Conservation (phyloP, 2,329 filamentous ascomycete genomes). For the Pestalotiopsis sp. region DNA sequence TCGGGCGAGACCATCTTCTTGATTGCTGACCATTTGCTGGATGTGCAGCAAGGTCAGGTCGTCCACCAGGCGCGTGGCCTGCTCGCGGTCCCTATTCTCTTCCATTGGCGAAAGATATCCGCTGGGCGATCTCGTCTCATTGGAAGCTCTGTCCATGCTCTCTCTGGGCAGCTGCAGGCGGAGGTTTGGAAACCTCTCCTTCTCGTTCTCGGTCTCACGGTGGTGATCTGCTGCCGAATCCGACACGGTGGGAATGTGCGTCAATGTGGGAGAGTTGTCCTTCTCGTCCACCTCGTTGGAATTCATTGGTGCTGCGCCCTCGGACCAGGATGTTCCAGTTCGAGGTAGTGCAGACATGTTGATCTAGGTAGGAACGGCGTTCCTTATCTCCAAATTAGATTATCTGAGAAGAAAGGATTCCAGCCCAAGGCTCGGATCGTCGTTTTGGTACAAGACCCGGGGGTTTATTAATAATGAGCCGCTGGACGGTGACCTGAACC, state of each 20-base stretch:
- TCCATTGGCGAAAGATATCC: conserved; percentile 20
- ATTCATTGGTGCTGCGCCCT: background rate
- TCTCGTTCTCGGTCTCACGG: conserved; percentile 10
- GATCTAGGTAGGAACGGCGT: background rate
- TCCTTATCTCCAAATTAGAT: background rate
- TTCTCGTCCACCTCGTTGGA: background rate
- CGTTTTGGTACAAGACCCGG: background rate
- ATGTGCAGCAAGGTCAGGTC: conserved; percentile 31
- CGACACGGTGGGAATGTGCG: conserved; percentile 22
- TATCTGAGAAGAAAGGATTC: background rate
- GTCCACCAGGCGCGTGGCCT: conserved; percentile 28
- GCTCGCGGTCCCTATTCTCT: conserved; percentile 21
- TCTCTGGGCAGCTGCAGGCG: conserved; percentile 5
- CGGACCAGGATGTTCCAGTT: background rate
- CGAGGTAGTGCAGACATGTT: background rate
- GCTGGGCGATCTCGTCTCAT: background rate
- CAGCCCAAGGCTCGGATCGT: background rate
- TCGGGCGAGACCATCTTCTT: conserved; percentile 17
- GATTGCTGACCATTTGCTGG: conserved; percentile 27
- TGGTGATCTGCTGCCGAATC: conserved; percentile 18
- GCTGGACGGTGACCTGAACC: background rate
- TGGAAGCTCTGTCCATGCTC: conserved; percentile 4
- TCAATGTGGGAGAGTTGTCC: conserved; percentile 22
- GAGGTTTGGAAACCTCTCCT: background rate
- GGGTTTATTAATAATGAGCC: background rate